Conservation (phyloP, 1,284 basidiomycete species). For the Cutaneotrichosporon sp. region DNA sequence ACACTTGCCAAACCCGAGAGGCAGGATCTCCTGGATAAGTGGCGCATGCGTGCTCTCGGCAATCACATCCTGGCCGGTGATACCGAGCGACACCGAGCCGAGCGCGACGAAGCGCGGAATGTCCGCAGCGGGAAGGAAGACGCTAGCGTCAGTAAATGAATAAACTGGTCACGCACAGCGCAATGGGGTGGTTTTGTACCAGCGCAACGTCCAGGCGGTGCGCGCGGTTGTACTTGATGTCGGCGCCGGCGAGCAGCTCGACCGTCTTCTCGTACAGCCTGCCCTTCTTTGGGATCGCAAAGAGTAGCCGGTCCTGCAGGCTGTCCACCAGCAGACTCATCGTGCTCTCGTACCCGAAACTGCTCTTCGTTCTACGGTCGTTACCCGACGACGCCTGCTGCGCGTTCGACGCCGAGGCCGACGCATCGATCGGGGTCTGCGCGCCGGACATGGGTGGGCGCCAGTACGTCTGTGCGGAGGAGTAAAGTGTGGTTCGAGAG, state of each 20-base stretch:
- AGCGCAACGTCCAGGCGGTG: constrained; percentile 87
- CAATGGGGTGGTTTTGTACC: constrained; percentile 87
- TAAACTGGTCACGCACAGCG: constrained; percentile 67
- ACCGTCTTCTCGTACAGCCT: constrained; percentile 90
- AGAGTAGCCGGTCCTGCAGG: constrained; percentile 69
- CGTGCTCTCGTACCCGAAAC: constrained; percentile 44
- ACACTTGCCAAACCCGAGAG: constrained; percentile 92
- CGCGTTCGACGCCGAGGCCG: constrained; percentile 4
- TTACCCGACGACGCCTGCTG: constrained; percentile 11
- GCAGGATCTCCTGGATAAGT: constrained; percentile 72
- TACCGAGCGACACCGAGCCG: constrained; percentile 67
- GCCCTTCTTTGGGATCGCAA: constrained; percentile 98
- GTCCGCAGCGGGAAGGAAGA: constrained; percentile 94
- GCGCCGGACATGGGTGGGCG: constrained; percentile 14
- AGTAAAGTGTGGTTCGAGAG: no score
- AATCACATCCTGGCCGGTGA: constrained; percentile 90
- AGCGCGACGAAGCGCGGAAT: constrained; percentile 98
- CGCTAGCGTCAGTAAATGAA: constrained; percentile 53
- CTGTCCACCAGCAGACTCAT: constrained; percentile 54
- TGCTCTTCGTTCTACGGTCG: constrained; percentile 21
- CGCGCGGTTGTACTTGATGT: constrained; percentile 89
- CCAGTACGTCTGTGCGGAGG: background rate
- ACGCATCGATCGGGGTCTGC: constrained; percentile 8
- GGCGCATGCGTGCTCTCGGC: constrained; percentile 76
- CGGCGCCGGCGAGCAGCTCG: constrained; percentile 79